Percentiles rank a stretch among this genome's conserved stretches.
These are phyloP conservation scores for Clausena lansium DNA, from an alignment of 345 rosid genomes.

Conservation along the genomic window DNA sequence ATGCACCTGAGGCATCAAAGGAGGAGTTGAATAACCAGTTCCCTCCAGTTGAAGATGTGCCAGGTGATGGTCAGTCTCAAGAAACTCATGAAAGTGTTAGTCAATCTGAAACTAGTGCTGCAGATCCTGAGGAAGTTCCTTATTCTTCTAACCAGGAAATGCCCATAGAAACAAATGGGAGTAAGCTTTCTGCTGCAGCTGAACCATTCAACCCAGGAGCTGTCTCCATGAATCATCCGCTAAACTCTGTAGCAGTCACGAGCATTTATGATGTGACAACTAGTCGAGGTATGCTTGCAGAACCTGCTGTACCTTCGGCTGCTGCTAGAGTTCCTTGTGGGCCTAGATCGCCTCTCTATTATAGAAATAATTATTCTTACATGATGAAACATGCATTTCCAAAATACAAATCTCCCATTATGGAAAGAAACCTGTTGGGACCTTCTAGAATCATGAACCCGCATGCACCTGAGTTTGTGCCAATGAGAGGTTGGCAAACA, in stretches of 20 bases:
- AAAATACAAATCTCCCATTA: slow-evolving; percentile 30
- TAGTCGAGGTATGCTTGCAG: slow-evolving; percentile 42
- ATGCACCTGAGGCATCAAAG: slow-evolving; percentile 21
- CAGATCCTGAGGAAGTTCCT: slow-evolving; percentile 29
- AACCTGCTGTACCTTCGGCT: slow-evolving; percentile 43
- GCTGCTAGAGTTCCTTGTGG: slow-evolving; percentile 56
- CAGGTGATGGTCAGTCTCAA: slow-evolving; percentile 23
- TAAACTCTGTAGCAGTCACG: slow-evolving; percentile 35
- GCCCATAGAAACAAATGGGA: slow-evolving; percentile 43
- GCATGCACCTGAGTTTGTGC: slow-evolving; percentile 59
- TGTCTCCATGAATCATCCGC: slow-evolving; percentile 23
- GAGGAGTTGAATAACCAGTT: slow-evolving; percentile 25
- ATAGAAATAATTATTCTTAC: slow-evolving; percentile 35
- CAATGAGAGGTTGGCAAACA: slow-evolving; percentile 46
- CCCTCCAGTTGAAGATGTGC: slow-evolving; percentile 15
- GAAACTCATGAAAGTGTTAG: slow-evolving; percentile 24
- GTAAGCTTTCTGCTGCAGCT: slow-evolving; percentile 69
- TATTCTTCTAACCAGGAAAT: slow-evolving; percentile 31
- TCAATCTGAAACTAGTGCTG: slow-evolving; percentile 28
- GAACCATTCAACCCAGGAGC: slow-evolving; percentile 60
- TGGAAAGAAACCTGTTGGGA: slow-evolving; percentile 23
- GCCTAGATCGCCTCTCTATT: slow-evolving; percentile 50
- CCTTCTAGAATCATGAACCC: slow-evolving; percentile 56
- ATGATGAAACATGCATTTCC: slow-evolving; percentile 32
- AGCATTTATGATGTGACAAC: slow-evolving; percentile 42